A percentile compares a stretch with the other conserved stretches of the same genome.
Conservation (phyloP, 2,329 filamentous ascomycete species). For the Fusarium virguliforme region DNA sequence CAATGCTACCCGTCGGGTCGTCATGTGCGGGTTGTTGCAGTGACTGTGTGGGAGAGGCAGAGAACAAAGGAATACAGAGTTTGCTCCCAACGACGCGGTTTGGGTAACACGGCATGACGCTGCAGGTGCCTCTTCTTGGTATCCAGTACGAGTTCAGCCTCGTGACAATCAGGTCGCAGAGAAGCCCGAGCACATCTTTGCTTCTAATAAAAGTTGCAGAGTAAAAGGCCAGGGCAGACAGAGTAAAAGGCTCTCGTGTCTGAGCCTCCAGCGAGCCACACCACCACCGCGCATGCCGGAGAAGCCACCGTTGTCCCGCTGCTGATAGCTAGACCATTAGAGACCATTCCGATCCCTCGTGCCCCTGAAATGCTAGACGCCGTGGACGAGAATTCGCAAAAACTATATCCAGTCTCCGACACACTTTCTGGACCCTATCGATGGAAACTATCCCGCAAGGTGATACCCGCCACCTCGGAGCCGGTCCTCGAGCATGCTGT, state of each 20-base stretch:
- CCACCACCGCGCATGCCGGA: conserved; percentile 38
- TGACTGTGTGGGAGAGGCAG: conserved; percentile 20
- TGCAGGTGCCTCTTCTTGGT: not conserved
- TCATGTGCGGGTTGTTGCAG: conserved; percentile 26
- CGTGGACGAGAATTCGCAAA: conserved; percentile 31
- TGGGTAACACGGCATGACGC: conserved; percentile 38
- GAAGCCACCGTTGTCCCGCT: conserved; percentile 31
- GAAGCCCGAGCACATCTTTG: conserved; percentile 21
- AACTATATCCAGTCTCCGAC: conserved; percentile 37
- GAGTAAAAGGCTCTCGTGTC: conserved; percentile 10
- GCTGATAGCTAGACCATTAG: conserved; percentile 26
- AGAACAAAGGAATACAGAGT: conserved; percentile 26
- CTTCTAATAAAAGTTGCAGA: conserved; percentile 9
- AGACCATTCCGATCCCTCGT: conserved; percentile 38
- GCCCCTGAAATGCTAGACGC: conserved; percentile 41
- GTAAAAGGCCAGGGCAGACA: not conserved
- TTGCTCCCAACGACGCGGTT: conserved; percentile 36
- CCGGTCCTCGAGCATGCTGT: conserved; percentile 26
- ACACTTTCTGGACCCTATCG: not conserved
- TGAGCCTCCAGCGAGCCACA: conserved; percentile 22
- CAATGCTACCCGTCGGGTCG: conserved; percentile 26
- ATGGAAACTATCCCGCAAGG: not conserved
- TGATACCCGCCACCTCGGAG: conserved; percentile 19
- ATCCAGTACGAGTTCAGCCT: conserved; percentile 9
- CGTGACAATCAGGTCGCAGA: conserved; percentile 20